These are phyloP conservation scores for Pythium scleroteichum DNA, from an alignment of 352 stramenopile genomes.

Conservation along the genomic window DNA sequence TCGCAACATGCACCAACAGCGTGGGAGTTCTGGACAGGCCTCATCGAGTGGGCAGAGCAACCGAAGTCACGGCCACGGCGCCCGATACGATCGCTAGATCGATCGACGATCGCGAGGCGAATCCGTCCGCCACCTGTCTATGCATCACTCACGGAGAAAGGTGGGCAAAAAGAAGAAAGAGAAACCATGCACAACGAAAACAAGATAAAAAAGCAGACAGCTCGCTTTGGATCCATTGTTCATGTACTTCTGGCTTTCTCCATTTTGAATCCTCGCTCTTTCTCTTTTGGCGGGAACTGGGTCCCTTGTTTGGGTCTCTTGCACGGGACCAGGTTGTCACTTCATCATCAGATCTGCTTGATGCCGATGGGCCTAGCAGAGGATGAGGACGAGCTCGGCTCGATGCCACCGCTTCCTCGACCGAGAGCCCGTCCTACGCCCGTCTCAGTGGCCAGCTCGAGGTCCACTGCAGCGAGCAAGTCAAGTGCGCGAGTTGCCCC, in stretches of 20 bases:
- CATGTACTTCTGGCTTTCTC: slow-evolving; percentile 5
- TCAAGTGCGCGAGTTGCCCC: neutral
- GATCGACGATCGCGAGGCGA: no score
- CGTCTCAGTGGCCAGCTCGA: slow-evolving; percentile 10
- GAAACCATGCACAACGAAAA: neutral
- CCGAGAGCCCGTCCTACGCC: slow-evolving; percentile 37
- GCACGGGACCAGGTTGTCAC: neutral
- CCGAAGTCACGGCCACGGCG: slow-evolving; percentile 27
- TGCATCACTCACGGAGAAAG: neutral
- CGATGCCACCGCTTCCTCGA: slow-evolving; percentile 48
- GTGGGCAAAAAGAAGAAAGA: slow-evolving; percentile 1
- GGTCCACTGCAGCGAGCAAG: slow-evolving; percentile 1
- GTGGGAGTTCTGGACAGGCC: slow-evolving; percentile 31
- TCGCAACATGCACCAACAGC: slow-evolving; percentile 85
- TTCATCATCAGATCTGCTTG: neutral
- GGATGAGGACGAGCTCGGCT: slow-evolving; percentile 40
- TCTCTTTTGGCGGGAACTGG: slow-evolving; percentile 6
- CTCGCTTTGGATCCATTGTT: neutral
- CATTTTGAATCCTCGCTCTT: slow-evolving; percentile 1
- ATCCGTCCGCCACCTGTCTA: neutral
- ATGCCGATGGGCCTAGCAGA: slow-evolving; percentile 24
- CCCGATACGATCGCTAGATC: slow-evolving; percentile 61
- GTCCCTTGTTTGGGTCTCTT: neutral
- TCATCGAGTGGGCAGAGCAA: slow-evolving; percentile 17
- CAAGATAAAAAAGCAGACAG: slow-evolving; percentile 1